Evolutionary conservation across 73 alveolate species (phyloP).

Genomic region (Uronychia binucleata): DNA sequence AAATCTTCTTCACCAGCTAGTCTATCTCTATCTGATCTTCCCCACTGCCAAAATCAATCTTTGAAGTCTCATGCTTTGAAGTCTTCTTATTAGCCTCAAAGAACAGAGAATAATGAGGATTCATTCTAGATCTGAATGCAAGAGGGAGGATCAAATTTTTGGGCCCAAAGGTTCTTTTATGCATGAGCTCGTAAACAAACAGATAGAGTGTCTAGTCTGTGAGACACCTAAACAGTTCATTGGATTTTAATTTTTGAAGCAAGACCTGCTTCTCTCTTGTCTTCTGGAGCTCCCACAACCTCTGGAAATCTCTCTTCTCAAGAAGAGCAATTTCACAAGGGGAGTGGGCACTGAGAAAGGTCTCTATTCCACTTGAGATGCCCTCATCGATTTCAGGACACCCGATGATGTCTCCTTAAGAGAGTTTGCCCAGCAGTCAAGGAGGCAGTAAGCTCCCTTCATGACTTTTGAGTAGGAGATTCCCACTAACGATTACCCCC

Average conservation of each 20-base stretch:
- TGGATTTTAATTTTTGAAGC: conserved; percentile 23
- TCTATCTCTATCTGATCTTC: not conserved
- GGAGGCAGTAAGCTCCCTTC: conserved; percentile 39
- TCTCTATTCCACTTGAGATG: conserved; percentile 17
- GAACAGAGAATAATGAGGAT: conserved; percentile 9
- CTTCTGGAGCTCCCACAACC: conserved; percentile 32
- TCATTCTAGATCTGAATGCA: conserved; percentile 25
- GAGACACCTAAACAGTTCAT: conserved; percentile 5
- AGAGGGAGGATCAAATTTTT: conserved; percentile 15
- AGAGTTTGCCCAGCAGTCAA: conserved; percentile 16
- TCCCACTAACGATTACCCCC: conserved; percentile 35
- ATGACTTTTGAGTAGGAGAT: conserved; percentile 24
- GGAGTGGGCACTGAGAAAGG: conserved; percentile 13
- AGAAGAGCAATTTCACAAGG: conserved; percentile 37
- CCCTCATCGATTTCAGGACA: conserved; percentile 33
- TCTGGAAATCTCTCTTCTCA: not conserved
- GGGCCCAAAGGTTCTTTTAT: conserved; percentile 16
- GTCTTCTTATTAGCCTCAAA: conserved; percentile 26
- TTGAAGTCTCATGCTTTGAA: too few species aligned
- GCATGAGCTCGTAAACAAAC: conserved; percentile 32
- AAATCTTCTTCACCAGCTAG: not conserved
- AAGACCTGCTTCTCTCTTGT: conserved; percentile 11
- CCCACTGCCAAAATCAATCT: conserved; percentile 8
- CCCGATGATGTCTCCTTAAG: conserved; percentile 41
- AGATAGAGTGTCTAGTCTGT: conserved; percentile 31